Conservation (phyloP, 192 early-diverging fungal genomes). For the Backusella morwellensis region DNA sequence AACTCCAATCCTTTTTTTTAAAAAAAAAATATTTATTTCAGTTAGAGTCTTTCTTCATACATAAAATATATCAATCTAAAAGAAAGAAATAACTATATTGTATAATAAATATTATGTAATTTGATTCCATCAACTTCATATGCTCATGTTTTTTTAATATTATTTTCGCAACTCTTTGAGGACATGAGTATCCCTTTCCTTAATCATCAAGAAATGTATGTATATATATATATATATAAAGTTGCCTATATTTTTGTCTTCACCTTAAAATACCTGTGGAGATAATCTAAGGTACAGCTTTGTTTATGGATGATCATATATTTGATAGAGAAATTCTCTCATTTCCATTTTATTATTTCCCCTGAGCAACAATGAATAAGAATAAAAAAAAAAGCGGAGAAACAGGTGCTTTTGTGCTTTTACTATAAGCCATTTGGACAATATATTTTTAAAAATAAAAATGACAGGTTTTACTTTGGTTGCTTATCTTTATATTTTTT, state of each 20-base stretch:
- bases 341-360: background rate
- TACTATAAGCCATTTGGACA: background rate
- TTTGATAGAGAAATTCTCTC: background rate
- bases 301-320: background rate
- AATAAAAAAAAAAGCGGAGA: background rate
- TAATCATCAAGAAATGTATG: background rate
- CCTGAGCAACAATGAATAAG: background rate
- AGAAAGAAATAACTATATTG: background rate
- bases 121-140: background rate
- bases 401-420: background rate
- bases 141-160: background rate
- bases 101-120: background rate
- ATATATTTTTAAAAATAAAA: background rate
- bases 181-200: background rate
- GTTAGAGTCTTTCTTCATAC: background rate
- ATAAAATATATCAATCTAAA: background rate
- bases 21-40: constrained; percentile 4
- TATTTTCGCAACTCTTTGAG: background rate
- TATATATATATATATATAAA: background rate
- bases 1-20: background rate
- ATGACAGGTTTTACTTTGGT: background rate
- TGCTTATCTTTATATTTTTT: background rate
- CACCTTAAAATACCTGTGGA: background rate
- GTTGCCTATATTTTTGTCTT: background rate
- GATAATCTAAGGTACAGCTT: background rate